Percentiles rank a stretch among this genome's conserved stretches.
Evolutionary conservation across 169 alveolate species (phyloP).

Genomic region (Fabrea salina): DNA sequence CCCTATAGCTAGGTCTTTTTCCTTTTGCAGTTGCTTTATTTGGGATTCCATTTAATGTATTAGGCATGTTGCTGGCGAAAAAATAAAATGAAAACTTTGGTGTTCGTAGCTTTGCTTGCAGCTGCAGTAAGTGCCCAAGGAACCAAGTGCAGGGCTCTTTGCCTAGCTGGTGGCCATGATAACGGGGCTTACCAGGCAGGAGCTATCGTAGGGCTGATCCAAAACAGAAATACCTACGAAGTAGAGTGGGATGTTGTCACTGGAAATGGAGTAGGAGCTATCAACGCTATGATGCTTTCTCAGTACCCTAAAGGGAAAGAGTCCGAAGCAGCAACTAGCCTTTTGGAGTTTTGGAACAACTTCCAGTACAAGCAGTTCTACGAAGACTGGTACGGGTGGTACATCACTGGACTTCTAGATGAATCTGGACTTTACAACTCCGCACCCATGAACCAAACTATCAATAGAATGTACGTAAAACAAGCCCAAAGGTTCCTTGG

Average conservation of each 20-base stretch:
- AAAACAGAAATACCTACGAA: not conserved
- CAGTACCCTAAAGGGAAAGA: constrained; percentile 4
- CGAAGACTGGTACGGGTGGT: constrained; percentile 14
- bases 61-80: too few relatives aligned
- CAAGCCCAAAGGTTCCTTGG: not conserved
- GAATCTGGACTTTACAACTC: constrained; percentile 7
- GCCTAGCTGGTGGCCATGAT: not conserved
- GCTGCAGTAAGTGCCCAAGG: too few relatives aligned
- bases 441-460: not conserved
- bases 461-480: not conserved
- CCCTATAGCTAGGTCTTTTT: not conserved
- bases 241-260: constrained; percentile 10
- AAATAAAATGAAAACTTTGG: too few relatives aligned
- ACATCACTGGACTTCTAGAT: not conserved
- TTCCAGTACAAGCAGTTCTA: not conserved
- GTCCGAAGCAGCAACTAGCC: not conserved
- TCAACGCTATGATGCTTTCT: not conserved
- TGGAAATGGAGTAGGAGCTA: constrained; percentile 23
- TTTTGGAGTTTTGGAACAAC: not conserved
- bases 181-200: constrained; percentile 29
- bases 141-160: not conserved
- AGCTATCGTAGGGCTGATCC: constrained; percentile 20
- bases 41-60: too few relatives aligned
- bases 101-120: too few relatives aligned
- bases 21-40: too few relatives aligned